Conservation (phyloP, 768 basidiomycete genomes). For the Rhizopogon sp. region DNA sequence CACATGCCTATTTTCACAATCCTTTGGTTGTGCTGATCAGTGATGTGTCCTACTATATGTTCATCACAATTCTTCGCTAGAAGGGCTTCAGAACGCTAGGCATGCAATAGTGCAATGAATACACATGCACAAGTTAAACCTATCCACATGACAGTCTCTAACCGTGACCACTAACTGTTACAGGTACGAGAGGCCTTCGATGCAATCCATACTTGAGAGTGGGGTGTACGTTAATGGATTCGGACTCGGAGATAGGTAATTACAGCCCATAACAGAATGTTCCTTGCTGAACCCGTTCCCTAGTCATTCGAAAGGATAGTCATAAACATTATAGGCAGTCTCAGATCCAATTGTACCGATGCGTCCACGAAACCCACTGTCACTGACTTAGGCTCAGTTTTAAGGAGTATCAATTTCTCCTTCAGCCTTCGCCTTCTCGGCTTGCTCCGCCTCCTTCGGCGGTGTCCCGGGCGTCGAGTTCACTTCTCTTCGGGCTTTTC, state of each 20-base stretch:
- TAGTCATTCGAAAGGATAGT: background rate
- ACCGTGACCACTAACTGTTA: too few species aligned
- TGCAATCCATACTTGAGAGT: background rate
- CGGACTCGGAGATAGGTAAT: background rate
- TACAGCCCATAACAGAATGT: too few species aligned
- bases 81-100: too few species aligned
- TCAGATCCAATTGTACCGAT: background rate
- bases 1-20: too few species aligned
- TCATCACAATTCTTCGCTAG: too few species aligned
- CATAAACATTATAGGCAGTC: background rate
- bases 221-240: background rate
- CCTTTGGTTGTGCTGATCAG: too few species aligned
- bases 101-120: too few species aligned
- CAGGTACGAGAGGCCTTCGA: background rate
- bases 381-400: background rate
- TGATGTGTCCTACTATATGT: too few species aligned
- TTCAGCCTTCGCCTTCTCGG: constrained; percentile 9
- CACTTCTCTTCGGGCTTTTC: constrained; percentile 25
- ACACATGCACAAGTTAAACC: too few species aligned
- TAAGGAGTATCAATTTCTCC: constrained; percentile 7
- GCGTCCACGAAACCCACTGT: background rate
- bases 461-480: constrained; percentile 35
- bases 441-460: constrained; percentile 23
- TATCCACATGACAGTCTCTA: too few species aligned
- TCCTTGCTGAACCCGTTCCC: background rate